Evolutionary conservation across 345 rosid genomes (phyloP).

Genomic region (Arabis alpina): DNA sequence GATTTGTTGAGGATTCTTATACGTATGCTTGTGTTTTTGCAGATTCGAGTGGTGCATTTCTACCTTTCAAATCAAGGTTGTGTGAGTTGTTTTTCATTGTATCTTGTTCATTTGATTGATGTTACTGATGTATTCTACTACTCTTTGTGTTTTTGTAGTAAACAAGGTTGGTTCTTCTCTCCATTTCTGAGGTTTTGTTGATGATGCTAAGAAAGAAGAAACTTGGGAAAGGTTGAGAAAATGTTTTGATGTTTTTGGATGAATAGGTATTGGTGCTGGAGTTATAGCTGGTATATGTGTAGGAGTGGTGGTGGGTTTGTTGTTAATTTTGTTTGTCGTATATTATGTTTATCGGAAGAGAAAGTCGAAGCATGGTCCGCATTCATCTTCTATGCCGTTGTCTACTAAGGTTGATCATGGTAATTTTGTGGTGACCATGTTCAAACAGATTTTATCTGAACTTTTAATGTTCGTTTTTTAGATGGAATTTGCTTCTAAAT

Average conservation of each 20-base stretch:
- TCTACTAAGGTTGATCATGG: conserved; percentile 53
- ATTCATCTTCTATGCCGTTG: conserved; percentile 42
- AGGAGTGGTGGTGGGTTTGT: conserved; percentile 51
- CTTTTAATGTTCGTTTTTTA: neutral
- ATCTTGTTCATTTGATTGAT: conserved; percentile 6
- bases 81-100: neutral
- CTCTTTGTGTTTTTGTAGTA: conserved; percentile 55
- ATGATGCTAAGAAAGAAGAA: conserved; percentile 22
- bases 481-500: conserved; percentile 2
- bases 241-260: neutral
- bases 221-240: conserved; percentile 16
- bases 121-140: conserved; percentile 16
- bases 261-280: conserved; percentile 56
- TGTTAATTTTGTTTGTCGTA: conserved; percentile 48
- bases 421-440: conserved; percentile 32
- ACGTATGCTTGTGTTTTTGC: conserved; percentile 24
- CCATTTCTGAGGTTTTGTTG: conserved; percentile 32
- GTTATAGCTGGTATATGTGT: conserved; percentile 65
- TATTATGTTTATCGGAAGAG: conserved; percentile 60
- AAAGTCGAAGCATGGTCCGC: conserved; percentile 43
- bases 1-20: neutral
- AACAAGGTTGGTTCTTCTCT: conserved; percentile 52
- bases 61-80: conserved; percentile 61
- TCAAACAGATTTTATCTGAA: neutral
- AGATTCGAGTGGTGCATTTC: conserved; percentile 65